phyloP scores from a whole-genome alignment of 345 rosid genomes.

The Bruguiera parviflora region DNA sequence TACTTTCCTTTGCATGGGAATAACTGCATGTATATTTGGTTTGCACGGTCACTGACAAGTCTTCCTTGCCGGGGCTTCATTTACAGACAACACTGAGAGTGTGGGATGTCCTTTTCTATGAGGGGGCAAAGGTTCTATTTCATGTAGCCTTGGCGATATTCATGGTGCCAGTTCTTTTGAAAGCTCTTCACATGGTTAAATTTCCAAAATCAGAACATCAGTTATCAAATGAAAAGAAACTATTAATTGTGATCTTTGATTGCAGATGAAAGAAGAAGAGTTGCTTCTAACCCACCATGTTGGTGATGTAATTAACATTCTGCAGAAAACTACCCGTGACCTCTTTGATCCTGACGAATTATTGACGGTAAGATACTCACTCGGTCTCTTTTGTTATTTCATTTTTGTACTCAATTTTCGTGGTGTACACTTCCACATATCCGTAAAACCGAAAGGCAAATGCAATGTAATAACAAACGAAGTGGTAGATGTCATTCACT shows the following conservation, averaged over 20 bases:
- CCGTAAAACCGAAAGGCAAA: background rate
- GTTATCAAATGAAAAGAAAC: background rate
- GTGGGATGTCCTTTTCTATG: conserved; percentile 98
- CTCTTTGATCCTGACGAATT: conserved; percentile 98
- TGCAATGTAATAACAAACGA: background rate
- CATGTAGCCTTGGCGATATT: conserved; percentile 97
- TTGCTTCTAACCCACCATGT: conserved; percentile 85
- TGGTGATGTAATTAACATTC: conserved; percentile 80
- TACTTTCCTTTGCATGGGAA: background rate
- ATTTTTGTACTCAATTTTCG: background rate
- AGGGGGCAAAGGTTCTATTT: conserved; percentile 96
- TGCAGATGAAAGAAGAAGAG: conserved; percentile 94
- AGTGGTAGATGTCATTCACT: background rate
- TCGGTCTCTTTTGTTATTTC: background rate
- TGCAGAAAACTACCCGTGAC: conserved; percentile 85
- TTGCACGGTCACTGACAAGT: conserved; percentile 4
- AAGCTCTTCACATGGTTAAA: background rate
- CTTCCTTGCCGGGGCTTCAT: conserved; percentile 1
- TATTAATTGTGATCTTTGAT: background rate
- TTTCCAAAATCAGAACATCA: conserved; percentile 8
- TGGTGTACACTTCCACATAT: background rate
- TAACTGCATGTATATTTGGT: background rate
- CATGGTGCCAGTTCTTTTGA: conserved; percentile 53
- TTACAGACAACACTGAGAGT: conserved; percentile 88
- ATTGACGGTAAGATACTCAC: conserved; percentile 54